Evolutionary conservation across 208 protist genomes (phyloP).

Genomic region (Spongospora subterranea): DNA sequence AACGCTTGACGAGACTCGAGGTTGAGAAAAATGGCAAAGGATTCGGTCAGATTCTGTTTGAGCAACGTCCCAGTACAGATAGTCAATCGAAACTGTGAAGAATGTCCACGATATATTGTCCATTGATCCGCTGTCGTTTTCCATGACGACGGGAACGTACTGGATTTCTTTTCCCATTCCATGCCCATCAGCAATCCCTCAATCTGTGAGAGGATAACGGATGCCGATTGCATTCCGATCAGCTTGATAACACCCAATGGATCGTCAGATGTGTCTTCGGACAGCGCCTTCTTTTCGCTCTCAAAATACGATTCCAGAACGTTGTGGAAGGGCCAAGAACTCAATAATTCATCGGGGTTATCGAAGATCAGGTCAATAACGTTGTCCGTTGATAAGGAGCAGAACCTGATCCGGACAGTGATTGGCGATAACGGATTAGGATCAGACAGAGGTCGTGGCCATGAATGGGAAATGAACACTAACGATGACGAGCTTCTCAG

Average conservation of each 20-base stretch:
- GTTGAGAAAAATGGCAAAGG: constrained; percentile 52
- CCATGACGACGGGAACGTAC: constrained; percentile 16
- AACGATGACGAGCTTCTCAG: constrained; percentile 15
- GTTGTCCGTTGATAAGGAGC: background rate
- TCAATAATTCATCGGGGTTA: background rate
- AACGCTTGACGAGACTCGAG: background rate
- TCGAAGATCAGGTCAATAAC: background rate
- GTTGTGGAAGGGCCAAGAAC: background rate
- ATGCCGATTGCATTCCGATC: background rate
- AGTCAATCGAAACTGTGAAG: background rate
- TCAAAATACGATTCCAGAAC: constrained; percentile 18
- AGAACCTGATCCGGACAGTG: background rate
- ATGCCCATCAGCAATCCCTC: background rate
- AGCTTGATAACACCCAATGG: background rate
- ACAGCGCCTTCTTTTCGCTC: background rate
- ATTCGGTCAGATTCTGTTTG: background rate
- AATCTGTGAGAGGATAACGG: background rate
- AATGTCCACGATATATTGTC: background rate
- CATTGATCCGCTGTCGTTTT: background rate
- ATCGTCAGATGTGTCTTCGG: background rate
- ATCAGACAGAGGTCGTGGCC: no score
- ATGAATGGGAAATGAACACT: constrained; percentile 3
- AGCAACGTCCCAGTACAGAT: background rate
- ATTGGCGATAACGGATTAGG: no score
- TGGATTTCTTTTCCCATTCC: background rate